Percentiles rank a stretch among this genome's conserved stretches.
These are phyloP conservation scores for Albifimbria verrucaria DNA, from an alignment of 2,329 filamentous ascomycete genomes.

Conservation along the genomic window DNA sequence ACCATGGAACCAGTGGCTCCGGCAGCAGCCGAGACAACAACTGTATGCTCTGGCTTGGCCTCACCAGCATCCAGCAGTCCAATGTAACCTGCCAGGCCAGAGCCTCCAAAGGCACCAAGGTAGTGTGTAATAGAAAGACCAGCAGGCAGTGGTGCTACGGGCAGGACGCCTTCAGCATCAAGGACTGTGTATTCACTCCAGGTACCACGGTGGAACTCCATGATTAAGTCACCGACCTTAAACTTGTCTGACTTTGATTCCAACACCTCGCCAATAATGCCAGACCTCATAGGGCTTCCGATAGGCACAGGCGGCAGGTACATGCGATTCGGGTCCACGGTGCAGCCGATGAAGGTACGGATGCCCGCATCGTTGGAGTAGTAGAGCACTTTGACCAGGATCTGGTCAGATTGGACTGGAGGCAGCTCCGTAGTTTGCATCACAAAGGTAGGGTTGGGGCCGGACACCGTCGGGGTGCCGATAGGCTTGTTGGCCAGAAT, in stretches of 20 bases:
- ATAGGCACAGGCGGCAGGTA: slow-evolving; percentile 23
- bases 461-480: slow-evolving; percentile 19
- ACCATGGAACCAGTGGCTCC: slow-evolving; percentile 25
- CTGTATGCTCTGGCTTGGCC: slow-evolving; percentile 22
- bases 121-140: slow-evolving; percentile 20
- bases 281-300: slow-evolving; percentile 23
- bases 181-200: slow-evolving; percentile 24
- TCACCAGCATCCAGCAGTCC: slow-evolving; percentile 19
- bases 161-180: slow-evolving; percentile 19
- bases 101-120: slow-evolving; percentile 23
- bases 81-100: slow-evolving; percentile 21
- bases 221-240: slow-evolving; percentile 21
- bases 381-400: slow-evolving; percentile 22
- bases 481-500: slow-evolving; percentile 21
- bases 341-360: slow-evolving; percentile 24
- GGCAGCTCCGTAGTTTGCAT: slow-evolving; percentile 19
- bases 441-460: slow-evolving; percentile 22
- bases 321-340: slow-evolving; percentile 21
- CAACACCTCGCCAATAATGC: slow-evolving; percentile 22
- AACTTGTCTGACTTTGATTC: slow-evolving; percentile 19
- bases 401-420: slow-evolving; percentile 19
- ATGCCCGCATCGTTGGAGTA: slow-evolving; percentile 25
- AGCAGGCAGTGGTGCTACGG: slow-evolving; percentile 18
- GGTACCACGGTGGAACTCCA: slow-evolving; percentile 23
- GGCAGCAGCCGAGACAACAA: slow-evolving; percentile 23